Conservation (phyloP, 2,329 filamentous ascomycete species). For the Lachnellula cervina region DNA sequence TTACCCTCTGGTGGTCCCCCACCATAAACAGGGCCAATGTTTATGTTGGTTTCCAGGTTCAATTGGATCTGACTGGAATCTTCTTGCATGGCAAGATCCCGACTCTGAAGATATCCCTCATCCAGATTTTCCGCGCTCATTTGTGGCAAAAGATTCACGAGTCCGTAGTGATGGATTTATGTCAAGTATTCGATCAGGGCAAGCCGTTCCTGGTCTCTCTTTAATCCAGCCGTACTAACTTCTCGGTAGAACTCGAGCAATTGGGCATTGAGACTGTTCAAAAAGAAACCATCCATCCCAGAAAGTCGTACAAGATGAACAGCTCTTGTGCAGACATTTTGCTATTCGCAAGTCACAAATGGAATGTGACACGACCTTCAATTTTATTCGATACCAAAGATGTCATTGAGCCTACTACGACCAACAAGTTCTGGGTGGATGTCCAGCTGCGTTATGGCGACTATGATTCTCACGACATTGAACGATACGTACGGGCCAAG, state of each 20-base stretch:
- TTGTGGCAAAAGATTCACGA: conserved; percentile 99
- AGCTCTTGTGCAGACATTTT: conserved; percentile 97
- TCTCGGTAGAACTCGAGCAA: conserved; percentile 78
- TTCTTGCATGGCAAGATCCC: conserved; percentile 99
- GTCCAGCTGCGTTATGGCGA: conserved; percentile 95
- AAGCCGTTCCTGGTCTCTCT: neutral
- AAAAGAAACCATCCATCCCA: conserved; percentile 97
- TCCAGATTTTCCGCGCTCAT: conserved; percentile 98
- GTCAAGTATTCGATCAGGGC: conserved; percentile 89
- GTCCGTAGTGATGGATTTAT: conserved; percentile 97
- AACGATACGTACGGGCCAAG: conserved; percentile 94
- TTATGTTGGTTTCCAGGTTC: conserved; percentile 98
- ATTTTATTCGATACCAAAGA: conserved; percentile 96
- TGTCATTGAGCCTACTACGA: conserved; percentile 85
- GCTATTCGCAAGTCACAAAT: conserved; percentile 95
- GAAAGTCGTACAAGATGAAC: conserved; percentile 99
- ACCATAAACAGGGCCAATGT: conserved; percentile 95
- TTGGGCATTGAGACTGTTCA: conserved; percentile 96
- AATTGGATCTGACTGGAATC: conserved; percentile 94
- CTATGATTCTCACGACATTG: conserved; percentile 98
- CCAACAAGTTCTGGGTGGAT: conserved; percentile 99
- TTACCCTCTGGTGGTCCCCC: conserved; percentile 95
- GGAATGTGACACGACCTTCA: conserved; percentile 94
- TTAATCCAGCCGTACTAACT: neutral
- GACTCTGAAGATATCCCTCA: conserved; percentile 93